Conservation (phyloP, 2,329 filamentous ascomycete genomes). For the Dothistroma pini region DNA sequence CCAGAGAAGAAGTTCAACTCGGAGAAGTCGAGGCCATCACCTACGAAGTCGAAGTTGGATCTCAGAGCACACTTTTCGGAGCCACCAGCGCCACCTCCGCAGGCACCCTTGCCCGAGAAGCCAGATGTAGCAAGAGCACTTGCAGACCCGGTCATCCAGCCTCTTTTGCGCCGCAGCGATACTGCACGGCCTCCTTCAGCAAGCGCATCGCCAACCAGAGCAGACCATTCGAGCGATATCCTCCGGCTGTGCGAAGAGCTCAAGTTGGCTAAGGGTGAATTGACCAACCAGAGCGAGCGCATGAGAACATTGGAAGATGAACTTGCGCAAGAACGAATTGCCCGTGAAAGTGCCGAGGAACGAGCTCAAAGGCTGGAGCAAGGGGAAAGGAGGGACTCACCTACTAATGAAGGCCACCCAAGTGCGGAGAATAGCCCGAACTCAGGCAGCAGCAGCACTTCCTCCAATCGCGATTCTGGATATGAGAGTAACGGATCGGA, state of each 20-base stretch:
- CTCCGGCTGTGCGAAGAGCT: slow-evolving; percentile 80
- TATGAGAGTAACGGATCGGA: slow-evolving; percentile 5
- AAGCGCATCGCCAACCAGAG: slow-evolving; percentile 57
- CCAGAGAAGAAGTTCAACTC: slow-evolving; percentile 50
- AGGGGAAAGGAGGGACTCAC: slow-evolving; percentile 46
- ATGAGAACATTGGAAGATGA: slow-evolving; percentile 78
- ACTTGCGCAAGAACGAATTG: slow-evolving; percentile 73
- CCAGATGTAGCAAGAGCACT: slow-evolving; percentile 62
- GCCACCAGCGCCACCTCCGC: slow-evolving; percentile 86
- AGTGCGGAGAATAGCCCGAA: slow-evolving; percentile 16
- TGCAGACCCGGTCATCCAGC: slow-evolving; percentile 46
- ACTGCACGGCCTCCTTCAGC: slow-evolving; percentile 64
- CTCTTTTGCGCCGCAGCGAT: slow-evolving; percentile 68
- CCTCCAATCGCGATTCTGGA: neutral
- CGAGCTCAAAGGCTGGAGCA: slow-evolving; percentile 67
- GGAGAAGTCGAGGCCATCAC: slow-evolving; percentile 42
- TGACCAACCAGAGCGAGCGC: slow-evolving; percentile 75
- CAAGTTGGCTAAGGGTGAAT: slow-evolving; percentile 76
- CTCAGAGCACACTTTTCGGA: slow-evolving; percentile 84
- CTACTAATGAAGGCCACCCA: slow-evolving; percentile 19
- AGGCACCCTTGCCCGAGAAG: slow-evolving; percentile 90
- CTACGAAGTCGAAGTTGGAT: slow-evolving; percentile 64
- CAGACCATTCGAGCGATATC: slow-evolving; percentile 67
- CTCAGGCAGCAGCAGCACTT: slow-evolving; percentile 4
- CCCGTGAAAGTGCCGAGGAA: slow-evolving; percentile 80